Evolutionary conservation across 345 rosid genomes (phyloP), one percentile per base, ranked within the genome.

Genomic region (Firmiana major): DNA sequence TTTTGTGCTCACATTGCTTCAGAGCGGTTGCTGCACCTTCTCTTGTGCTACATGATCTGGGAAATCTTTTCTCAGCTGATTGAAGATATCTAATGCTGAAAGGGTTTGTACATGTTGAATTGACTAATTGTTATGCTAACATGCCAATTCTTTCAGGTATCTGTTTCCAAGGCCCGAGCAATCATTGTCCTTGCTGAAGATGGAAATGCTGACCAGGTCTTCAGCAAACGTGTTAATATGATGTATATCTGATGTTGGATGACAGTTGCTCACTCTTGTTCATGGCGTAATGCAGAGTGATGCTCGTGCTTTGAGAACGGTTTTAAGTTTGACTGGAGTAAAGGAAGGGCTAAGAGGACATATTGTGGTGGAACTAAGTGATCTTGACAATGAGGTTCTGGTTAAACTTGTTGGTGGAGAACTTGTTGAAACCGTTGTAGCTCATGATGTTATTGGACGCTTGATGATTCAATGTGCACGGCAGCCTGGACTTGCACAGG

Each of bases 141-240:
- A 24, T 38, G 16, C 69, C 60, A 65, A 74, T 40, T 11, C 79
- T 21, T 78, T 70, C 59, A 91, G 95, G 92, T 91, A 51, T 91
- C 95, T 62, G 95, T 91, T 78, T 91, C 93, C 75, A 91, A 89
- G 81, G 91, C 91, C 68, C 88, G 90, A 78, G 90, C 93, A 51
- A 85, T 91, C 79, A 43, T 91, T 78, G 91, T 91, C 78, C 91
- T 91, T 72, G 95, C 95, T 64, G 90, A 84, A 57, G 95, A 89
- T 72, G 95, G 93, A 81, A 91, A 91, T 84, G 95, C 95, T 77
- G 93, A 91, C 78, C 95, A 91, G 95, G 95, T 91, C 75, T 79
- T 81, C 43, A 78, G 57, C 77, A 51, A 42, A 79, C 8, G 17
- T 42, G 57, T 63, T 72, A 48, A 48, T 73, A 40, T 19, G 42